These are phyloP conservation scores for Colletotrichum noveboracense DNA, from an alignment of 2,329 filamentous ascomycete species.

Conservation along the genomic window DNA sequence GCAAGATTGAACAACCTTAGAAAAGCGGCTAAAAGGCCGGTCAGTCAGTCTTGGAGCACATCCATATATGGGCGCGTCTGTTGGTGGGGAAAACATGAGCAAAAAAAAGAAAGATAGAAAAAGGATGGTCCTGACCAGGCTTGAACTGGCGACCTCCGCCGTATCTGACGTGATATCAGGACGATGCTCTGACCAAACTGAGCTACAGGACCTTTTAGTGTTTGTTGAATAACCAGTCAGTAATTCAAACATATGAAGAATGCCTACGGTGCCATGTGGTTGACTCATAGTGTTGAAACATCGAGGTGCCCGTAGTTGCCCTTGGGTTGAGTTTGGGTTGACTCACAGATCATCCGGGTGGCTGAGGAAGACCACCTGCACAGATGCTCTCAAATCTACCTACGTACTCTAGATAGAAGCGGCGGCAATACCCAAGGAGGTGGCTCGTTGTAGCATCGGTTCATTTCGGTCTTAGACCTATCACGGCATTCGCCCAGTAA, in stretches of 20 bases:
- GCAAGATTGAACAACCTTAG: too few relatives aligned
- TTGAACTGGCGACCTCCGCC: neutral
- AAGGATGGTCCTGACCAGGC: neutral
- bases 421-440: too few relatives aligned
- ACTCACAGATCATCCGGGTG: neutral
- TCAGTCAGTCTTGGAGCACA: too few relatives aligned
- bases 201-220: neutral
- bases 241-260: neutral
- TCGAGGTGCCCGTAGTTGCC: neutral
- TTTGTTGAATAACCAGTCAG: neutral
- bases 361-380: too few relatives aligned
- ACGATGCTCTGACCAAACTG: neutral
- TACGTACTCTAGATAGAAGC: too few relatives aligned
- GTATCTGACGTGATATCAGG: neutral
- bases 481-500: neutral
- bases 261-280: neutral
- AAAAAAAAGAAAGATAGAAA: neutral
- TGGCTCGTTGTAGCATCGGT: neutral
- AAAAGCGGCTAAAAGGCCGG: too few relatives aligned
- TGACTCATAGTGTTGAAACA: neutral
- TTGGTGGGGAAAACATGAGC: too few relatives aligned
- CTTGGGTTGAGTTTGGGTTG: neutral
- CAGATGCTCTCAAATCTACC: too few relatives aligned
- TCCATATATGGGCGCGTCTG: too few relatives aligned
- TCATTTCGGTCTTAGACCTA: accelerated